Percentiles rank a stretch among this genome's conserved stretches.
Conservation (phyloP, 257 asterid genomes). For the Solanum piurae region DNA sequence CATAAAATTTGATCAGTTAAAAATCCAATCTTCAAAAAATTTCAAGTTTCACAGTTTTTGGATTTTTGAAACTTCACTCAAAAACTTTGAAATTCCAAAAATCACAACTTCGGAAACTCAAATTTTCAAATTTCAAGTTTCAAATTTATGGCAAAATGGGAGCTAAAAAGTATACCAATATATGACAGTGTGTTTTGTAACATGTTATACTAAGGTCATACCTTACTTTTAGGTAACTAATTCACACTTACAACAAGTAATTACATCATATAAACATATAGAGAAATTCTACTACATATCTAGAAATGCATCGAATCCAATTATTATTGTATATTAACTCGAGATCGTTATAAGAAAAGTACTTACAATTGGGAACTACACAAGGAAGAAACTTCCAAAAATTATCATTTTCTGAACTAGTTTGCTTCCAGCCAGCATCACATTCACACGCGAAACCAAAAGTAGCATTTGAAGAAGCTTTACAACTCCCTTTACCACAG, state of each 20-base stretch:
- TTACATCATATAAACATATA: neutral
- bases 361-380: constrained; percentile 63
- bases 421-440: constrained; percentile 62
- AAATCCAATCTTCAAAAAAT: neutral
- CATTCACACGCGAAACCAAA: constrained; percentile 55
- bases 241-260: neutral
- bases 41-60: too few species aligned
- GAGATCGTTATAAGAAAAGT: neutral
- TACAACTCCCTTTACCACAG: constrained; percentile 64
- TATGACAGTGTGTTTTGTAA: neutral
- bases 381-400: constrained; percentile 48
- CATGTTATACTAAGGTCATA: neutral
- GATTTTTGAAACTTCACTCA: too few species aligned
- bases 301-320: neutral
- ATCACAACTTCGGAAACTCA: neutral
- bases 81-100: too few species aligned
- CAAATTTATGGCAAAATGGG: neutral
- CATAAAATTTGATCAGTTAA: neutral
- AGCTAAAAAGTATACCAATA: neutral
- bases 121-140: neutral
- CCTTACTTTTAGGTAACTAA: neutral
- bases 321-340: neutral
- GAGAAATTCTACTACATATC: neutral
- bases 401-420: constrained; percentile 21
- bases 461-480: constrained; percentile 19